Evolutionary conservation across 2,329 filamentous ascomycete species (phyloP).

Genomic region (Cryoendolithus antarcticus): DNA sequence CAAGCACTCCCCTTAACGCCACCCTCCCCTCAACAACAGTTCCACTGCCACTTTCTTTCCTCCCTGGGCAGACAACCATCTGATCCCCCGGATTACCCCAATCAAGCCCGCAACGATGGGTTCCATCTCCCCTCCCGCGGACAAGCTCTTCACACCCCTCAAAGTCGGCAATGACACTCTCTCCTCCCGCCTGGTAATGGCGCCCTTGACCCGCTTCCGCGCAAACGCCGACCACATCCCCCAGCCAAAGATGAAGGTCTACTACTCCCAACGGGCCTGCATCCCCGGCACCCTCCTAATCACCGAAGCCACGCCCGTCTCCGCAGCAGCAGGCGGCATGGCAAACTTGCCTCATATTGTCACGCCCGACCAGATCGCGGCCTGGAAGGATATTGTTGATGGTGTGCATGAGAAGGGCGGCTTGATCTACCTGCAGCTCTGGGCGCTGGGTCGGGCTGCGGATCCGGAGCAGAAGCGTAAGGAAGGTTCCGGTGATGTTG

Average conservation of each 20-base stretch:
- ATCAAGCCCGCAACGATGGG: conserved; percentile 2
- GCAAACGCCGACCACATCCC: conserved; percentile 29
- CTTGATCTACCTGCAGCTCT: conserved; percentile 34
- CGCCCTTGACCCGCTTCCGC: conserved; percentile 42
- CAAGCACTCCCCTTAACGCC: too few relatives aligned
- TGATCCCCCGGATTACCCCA: too few relatives aligned
- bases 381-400: conserved; percentile 40
- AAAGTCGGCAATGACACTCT: conserved; percentile 32
- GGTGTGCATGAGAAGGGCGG: conserved; percentile 40
- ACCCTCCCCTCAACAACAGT: too few relatives aligned
- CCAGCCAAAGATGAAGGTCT: conserved; percentile 19
- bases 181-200: conserved; percentile 40
- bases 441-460: conserved; percentile 38
- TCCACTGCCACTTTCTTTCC: too few relatives aligned
- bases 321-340: conserved; percentile 16
- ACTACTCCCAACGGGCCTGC: conserved; percentile 21
- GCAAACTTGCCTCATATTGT: conserved; percentile 21
- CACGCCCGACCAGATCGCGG: conserved; percentile 30
- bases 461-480: conserved; percentile 18
- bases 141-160: conserved; percentile 29
- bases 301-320: conserved; percentile 25
- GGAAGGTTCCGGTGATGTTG: conserved; percentile 12
- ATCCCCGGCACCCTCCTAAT: conserved; percentile 22
- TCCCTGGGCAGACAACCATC: too few relatives aligned
- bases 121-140: conserved; percentile 1